Evolutionary conservation across 164 flowering plant genomes (phyloP).

Genomic region (Aristolochia californica): DNA sequence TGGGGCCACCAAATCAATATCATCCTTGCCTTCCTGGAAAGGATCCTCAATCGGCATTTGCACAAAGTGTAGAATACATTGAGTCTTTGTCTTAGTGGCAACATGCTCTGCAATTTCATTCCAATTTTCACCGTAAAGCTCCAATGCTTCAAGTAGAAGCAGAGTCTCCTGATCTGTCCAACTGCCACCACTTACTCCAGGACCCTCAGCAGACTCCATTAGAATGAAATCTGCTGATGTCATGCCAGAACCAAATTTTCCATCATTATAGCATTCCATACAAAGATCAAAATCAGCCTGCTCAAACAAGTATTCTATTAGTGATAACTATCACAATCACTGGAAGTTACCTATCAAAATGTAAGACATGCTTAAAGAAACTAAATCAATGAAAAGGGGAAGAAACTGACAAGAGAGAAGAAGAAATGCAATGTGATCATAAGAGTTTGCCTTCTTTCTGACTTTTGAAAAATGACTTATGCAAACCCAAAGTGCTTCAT

Average conservation of each 20-base stretch:
- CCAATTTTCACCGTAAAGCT: conserved; percentile 91
- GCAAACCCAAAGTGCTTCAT: too few species aligned
- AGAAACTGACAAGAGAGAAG: too few species aligned
- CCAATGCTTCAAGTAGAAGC: conserved; percentile 94
- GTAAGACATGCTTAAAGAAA: too few species aligned
- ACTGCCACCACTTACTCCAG: conserved; percentile 79
- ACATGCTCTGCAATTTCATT: conserved; percentile 99
- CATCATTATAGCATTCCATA: conserved; percentile 74
- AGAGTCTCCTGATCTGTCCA: conserved; percentile 99
- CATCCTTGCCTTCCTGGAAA: conserved; percentile 50
- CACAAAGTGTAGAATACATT: conserved; percentile 91
- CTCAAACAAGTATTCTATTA: not conserved
- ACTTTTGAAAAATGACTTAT: too few species aligned
- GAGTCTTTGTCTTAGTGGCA: conserved; percentile 93
- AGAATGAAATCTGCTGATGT: conserved; percentile 83
- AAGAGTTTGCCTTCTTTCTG: too few species aligned
- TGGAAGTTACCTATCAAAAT: not conserved
- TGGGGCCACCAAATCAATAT: conserved; percentile 22
- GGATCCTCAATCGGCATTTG: conserved; percentile 96
- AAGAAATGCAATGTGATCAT: too few species aligned
- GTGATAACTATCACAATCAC: not conserved
- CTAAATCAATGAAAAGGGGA: too few species aligned
- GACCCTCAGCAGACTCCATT: conserved; percentile 87
- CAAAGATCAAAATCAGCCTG: conserved; percentile 99
- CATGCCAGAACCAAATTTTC: conserved; percentile 85